A percentile compares a stretch with the other conserved stretches of the same genome.
Evolutionary conservation across 331 rosid genomes (phyloP).

Genomic region (Acacia concinna): DNA sequence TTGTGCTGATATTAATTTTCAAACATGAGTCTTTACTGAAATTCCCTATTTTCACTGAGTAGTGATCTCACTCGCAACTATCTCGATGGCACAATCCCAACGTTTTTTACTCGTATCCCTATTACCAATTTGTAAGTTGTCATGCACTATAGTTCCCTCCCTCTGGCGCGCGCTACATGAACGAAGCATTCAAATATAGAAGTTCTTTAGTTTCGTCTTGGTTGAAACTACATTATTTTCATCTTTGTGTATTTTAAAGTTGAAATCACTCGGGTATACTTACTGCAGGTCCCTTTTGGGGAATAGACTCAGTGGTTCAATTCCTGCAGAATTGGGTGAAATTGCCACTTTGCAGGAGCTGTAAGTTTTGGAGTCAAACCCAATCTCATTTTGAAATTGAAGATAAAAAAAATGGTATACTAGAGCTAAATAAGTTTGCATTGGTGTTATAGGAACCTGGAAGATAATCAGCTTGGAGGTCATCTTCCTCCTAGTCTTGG

Average conservation of each 20-base stretch:
- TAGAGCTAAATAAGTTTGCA: constrained; percentile 1
- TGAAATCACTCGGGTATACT: not conserved
- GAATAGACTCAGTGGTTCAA: constrained; percentile 49
- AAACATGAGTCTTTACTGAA: constrained; percentile 30
- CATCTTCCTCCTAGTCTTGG: constrained; percentile 68
- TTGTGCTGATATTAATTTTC: constrained; percentile 26
- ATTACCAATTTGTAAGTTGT: constrained; percentile 56
- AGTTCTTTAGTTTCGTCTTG: not conserved
- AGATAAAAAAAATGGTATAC: not conserved
- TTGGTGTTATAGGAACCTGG: constrained; percentile 54
- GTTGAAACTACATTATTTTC: too few relatives aligned
- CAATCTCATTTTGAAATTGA: not conserved
- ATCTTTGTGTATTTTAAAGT: not conserved
- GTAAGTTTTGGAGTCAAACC: constrained; percentile 48
- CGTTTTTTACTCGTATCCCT: constrained; percentile 48
- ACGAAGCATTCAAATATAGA: too few relatives aligned
- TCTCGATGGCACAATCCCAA: constrained; percentile 68
- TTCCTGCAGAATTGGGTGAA: constrained; percentile 64
- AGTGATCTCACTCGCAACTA: constrained; percentile 75
- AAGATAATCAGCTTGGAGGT: constrained; percentile 72
- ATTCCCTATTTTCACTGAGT: constrained; percentile 20
- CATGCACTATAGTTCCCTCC: too few relatives aligned
- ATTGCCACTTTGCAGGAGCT: constrained; percentile 45
- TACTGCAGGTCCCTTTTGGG: constrained; percentile 62
- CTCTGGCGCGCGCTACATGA: not conserved